Evolutionary conservation across 768 basidiomycete genomes (phyloP).

Genomic region (Mycena albidolilacea): DNA sequence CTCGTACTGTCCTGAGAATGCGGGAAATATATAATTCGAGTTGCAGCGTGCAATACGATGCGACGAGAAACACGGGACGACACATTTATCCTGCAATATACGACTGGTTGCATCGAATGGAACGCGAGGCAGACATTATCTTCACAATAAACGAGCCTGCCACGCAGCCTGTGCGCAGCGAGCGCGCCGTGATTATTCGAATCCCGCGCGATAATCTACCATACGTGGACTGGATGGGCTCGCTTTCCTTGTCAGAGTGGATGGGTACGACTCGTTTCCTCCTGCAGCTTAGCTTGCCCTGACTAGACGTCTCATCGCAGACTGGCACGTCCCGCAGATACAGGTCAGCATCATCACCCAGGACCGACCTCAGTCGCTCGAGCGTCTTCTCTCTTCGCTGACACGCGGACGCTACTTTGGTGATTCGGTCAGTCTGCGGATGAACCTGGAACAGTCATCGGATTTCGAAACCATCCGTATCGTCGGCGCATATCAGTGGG

Average conservation of each 20-base stretch:
- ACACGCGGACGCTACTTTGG: conserved; percentile 74
- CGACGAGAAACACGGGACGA: conserved; percentile 6
- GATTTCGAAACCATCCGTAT: conserved; percentile 72
- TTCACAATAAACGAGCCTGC: conserved; percentile 50
- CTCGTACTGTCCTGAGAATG: conserved; percentile 11
- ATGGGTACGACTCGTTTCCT: conserved; percentile 55
- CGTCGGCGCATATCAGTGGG: conserved; percentile 70
- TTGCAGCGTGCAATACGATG: conserved; percentile 43
- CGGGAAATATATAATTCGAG: conserved; percentile 11
- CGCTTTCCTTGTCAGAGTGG: conserved; percentile 71
- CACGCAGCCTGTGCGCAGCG: conserved; percentile 40
- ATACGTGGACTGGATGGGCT: conserved; percentile 74
- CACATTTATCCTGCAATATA: conserved; percentile 30
- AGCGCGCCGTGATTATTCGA: conserved; percentile 54
- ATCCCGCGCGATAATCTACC: conserved; percentile 65
- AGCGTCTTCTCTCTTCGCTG: conserved; percentile 76
- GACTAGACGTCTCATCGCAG: conserved; percentile 55
- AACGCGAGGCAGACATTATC: conserved; percentile 49
- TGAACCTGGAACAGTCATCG: conserved; percentile 85
- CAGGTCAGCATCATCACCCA: conserved; percentile 86
- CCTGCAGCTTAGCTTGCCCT: conserved; percentile 34
- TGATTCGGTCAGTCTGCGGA: conserved; percentile 71
- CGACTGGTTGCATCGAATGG: conserved; percentile 52
- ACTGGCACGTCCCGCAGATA: conserved; percentile 80
- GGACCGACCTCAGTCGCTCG: conserved; percentile 79